Percentiles rank a stretch among this genome's conserved stretches.
These are phyloP conservation scores for Prunella vulgaris DNA, from an alignment of 257 asterid species.

Conservation along the genomic window DNA sequence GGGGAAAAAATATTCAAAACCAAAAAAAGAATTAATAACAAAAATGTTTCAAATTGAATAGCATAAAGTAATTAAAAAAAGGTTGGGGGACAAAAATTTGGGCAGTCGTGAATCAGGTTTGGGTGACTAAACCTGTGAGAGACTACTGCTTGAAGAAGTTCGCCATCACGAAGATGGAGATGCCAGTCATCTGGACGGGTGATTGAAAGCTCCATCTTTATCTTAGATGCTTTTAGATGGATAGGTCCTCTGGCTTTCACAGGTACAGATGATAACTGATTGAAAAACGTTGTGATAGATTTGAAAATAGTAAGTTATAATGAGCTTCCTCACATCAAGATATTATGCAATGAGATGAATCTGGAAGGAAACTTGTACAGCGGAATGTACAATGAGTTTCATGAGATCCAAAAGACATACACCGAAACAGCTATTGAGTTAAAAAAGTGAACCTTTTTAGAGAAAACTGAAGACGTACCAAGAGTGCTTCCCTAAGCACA, in stretches of 20 bases:
- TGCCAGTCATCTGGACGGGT: slow-evolving; percentile 97
- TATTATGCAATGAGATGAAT: neutral
- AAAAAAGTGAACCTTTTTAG: slow-evolving; percentile 1
- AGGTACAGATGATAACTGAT: slow-evolving; percentile 34
- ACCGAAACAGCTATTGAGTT: neutral
- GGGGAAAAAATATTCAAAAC: neutral
- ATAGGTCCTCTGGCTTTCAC: slow-evolving; percentile 28
- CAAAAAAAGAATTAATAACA: too few species aligned
- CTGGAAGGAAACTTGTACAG: neutral
- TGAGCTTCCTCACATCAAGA: slow-evolving; percentile 4
- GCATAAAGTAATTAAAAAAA: too few species aligned
- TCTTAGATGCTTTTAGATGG: slow-evolving; percentile 28
- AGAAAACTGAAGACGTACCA: neutral
- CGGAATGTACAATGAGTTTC: neutral
- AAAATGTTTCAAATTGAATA: neutral
- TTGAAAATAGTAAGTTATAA: neutral
- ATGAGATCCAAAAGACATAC: neutral
- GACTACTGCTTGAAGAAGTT: slow-evolving; percentile 71
- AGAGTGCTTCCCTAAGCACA: slow-evolving; percentile 17
- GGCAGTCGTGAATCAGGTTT: too few species aligned
- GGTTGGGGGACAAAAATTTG: too few species aligned
- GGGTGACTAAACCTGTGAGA: slow-evolving; percentile 89
- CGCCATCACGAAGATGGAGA: slow-evolving; percentile 98
- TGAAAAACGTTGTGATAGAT: slow-evolving; percentile 10
- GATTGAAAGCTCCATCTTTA: slow-evolving; percentile 69